These are phyloP conservation scores for Colletotrichum liaoningense DNA, from an alignment of 2,329 filamentous ascomycete species.

Conservation along the genomic window DNA sequence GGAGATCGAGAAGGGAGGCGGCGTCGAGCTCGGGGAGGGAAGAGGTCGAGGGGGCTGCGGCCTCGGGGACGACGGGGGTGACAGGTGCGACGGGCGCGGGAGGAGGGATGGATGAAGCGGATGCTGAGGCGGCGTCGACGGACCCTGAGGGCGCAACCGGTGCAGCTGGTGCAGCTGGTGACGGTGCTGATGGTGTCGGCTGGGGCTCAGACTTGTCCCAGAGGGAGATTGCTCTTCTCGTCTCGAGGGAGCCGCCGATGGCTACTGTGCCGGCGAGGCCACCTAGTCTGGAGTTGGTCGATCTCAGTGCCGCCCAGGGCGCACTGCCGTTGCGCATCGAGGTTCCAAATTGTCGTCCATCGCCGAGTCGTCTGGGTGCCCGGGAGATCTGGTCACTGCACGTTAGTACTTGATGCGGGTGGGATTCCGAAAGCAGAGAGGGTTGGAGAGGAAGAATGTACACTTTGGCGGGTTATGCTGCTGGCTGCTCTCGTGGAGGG, in stretches of 20 bases:
- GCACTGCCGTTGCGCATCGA: constrained; percentile 33
- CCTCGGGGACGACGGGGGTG: constrained; percentile 32
- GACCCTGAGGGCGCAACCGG: constrained; percentile 35
- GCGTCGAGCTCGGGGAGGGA: constrained; percentile 49
- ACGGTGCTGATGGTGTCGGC: constrained; percentile 30
- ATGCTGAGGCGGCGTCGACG: constrained; percentile 35
- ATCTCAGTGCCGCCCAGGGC: constrained; percentile 20
- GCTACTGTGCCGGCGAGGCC: constrained; percentile 41
- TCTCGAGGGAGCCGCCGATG: constrained; percentile 42
- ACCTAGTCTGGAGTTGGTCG: constrained; percentile 5
- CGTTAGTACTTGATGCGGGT: constrained; percentile 3
- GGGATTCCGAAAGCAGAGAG: neutral
- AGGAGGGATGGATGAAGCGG: constrained; percentile 45
- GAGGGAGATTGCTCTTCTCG: constrained; percentile 32
- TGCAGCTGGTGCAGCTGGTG: constrained; percentile 21
- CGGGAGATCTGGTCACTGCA: constrained; percentile 34
- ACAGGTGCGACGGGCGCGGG: constrained; percentile 30
- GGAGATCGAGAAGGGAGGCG: constrained; percentile 66
- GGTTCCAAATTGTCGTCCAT: constrained; percentile 51
- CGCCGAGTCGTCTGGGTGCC: constrained; percentile 43
- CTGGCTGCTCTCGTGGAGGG: constrained; percentile 46
- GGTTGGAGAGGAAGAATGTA: constrained; percentile 37
- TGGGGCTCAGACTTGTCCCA: constrained; percentile 35
- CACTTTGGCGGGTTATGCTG: constrained; percentile 42
- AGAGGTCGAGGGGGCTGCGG: constrained; percentile 28